A percentile compares a stretch with the other conserved stretches of the same genome.
These are phyloP conservation scores for Macrophomina tecta DNA, from an alignment of 2,329 filamentous ascomycete genomes.

Conservation along the genomic window DNA sequence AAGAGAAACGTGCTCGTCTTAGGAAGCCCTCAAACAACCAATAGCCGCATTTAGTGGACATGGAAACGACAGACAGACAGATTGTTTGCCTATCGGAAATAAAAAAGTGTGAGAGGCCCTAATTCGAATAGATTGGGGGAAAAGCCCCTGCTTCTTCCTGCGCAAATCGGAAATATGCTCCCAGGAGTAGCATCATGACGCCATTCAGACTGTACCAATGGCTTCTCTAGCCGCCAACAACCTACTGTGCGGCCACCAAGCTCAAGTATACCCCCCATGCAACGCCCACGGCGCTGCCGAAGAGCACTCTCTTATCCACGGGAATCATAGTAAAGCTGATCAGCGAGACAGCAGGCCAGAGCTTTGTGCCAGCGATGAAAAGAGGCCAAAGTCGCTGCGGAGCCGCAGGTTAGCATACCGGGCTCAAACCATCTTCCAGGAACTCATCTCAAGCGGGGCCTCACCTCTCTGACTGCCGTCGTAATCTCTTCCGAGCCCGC, in stretches of 20 bases:
- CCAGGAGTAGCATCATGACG: too few species aligned
- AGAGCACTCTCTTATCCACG: slow-evolving; percentile 72
- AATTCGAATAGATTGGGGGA: too few species aligned
- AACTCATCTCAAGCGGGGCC: neutral
- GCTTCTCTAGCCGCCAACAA: too few species aligned
- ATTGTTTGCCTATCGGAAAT: too few species aligned
- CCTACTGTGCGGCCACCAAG: slow-evolving; percentile 18
- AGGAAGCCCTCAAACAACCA: too few species aligned
- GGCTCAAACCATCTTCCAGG: neutral
- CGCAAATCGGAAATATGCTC: too few species aligned
- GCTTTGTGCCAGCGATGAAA: slow-evolving; percentile 67
- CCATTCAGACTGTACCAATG: too few species aligned
- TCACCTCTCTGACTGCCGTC: slow-evolving; percentile 32
- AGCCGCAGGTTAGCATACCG: neutral
- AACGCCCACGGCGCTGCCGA: slow-evolving; percentile 74
- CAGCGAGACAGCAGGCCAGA: slow-evolving; percentile 74
- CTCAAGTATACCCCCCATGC: slow-evolving; percentile 74
- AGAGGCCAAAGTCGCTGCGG: slow-evolving; percentile 63
- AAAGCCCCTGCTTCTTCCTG: too few species aligned
- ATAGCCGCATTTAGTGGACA: too few species aligned
- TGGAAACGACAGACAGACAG: too few species aligned
- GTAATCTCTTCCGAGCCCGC: slow-evolving; percentile 28
- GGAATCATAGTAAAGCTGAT: slow-evolving; percentile 75
- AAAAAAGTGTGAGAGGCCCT: too few species aligned
- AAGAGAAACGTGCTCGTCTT: too few species aligned